Conservation (phyloP, 2,329 filamentous ascomycete species). For the Pseudogymnoascus pannorum region DNA sequence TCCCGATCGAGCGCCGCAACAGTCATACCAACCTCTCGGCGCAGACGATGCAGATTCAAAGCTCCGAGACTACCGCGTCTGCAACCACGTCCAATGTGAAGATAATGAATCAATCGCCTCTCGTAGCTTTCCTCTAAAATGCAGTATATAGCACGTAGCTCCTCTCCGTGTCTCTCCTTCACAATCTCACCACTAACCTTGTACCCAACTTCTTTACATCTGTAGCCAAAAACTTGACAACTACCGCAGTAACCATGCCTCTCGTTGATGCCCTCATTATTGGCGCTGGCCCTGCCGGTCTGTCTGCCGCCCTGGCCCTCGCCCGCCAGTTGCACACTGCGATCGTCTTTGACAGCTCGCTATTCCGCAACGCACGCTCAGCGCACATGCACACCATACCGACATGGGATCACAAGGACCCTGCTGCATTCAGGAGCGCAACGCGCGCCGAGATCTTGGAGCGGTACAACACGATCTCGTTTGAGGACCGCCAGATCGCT, state of each 20-base stretch:
- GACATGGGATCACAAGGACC: constrained; percentile 32
- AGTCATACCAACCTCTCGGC: constrained; percentile 1
- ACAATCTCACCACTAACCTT: background rate
- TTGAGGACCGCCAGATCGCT: constrained; percentile 20
- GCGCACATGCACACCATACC: constrained; percentile 39
- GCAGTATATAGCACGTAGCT: background rate
- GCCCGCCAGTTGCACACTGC: constrained; percentile 33
- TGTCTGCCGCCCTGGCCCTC: constrained; percentile 34
- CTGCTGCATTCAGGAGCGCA: constrained; percentile 28
- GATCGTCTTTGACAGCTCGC: constrained; percentile 36
- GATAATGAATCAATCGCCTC: background rate
- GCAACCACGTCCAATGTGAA: background rate
- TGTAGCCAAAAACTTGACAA: background rate
- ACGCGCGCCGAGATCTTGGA: constrained; percentile 30
- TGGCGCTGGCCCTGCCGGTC: constrained; percentile 39
- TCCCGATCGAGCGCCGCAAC: background rate
- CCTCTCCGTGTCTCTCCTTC: background rate
- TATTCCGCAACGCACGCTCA: constrained; percentile 36
- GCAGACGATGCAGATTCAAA: background rate
- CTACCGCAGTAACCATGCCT: background rate
- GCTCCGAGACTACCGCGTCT: background rate
- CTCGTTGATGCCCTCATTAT: constrained; percentile 31
- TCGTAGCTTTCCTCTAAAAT: background rate
- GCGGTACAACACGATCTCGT: constrained; percentile 31
- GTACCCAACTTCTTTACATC: constrained; percentile 3